Base-by-base conservation (phyloP, 148 eudicot species). In the Rhododendron vialii region DNA sequence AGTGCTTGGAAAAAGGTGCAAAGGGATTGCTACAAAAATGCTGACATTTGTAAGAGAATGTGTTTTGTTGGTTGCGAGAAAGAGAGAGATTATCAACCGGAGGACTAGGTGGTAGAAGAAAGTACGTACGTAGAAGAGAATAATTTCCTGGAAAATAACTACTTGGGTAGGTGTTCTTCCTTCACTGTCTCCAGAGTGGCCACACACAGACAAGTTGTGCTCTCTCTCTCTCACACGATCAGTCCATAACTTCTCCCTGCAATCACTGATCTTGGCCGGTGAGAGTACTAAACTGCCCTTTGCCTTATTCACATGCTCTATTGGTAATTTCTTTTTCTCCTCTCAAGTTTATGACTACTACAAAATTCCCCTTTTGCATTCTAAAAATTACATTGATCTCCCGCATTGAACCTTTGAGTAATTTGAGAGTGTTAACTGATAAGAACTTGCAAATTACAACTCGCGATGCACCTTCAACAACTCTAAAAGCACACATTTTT, bases 161-260 rank as follows among this genome's bases (percentile, higher is more conserved):
- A 77, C 67, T 77, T 26, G 41, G 69, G 88, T 74, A n/a, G 85
- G 77, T 65, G 50, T 77, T 57, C 71, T 63, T 75, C 73, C 73
- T 50, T 69, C 50, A 67, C 78, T 84, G 85, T 87, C 78, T 76
- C 85, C 82, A 59, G 82, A 78, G 85, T 86, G 84, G 84, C 84
- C 84, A 69, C 71, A 47, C 53, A 67, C 53, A 69, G 80, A 47
- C 59, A 53, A 77, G 41, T 18, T 2, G 24, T 26, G 35, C 74
- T 26, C 47, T 36, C 48, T 57, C 45, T 59, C 84, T 38, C 53
- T 36, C 43, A 24, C 73, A 82, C 33, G 67, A 41, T 3, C 35
- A 38, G 22, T 20, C 51, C 84, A 82, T 38, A 38, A 82, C 76
- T 71, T 33, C 76, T 71, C 76, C 30, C 76, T 71, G 41, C 33